These are phyloP conservation scores for Fusarium palustre DNA, from an alignment of 2,329 filamentous ascomycete species.

Conservation along the genomic window DNA sequence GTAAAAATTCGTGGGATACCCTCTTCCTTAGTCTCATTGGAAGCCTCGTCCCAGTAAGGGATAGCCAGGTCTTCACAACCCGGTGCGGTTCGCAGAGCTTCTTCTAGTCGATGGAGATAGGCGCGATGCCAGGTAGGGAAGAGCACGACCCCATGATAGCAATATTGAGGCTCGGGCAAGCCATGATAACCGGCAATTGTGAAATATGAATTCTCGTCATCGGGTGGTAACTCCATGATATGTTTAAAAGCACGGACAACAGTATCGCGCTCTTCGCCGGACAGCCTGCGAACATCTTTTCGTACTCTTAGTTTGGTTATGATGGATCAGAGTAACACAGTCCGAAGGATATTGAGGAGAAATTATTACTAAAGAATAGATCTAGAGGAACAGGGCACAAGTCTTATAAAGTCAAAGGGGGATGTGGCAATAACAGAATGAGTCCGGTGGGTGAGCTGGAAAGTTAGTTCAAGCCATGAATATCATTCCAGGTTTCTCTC, in stretches of 20 bases:
- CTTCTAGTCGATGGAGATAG: not conserved
- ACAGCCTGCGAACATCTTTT: not conserved
- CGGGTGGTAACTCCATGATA: not conserved
- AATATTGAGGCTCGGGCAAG: not conserved
- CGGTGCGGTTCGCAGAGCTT: not conserved
- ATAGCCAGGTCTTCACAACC: not conserved
- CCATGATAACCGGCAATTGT: not conserved
- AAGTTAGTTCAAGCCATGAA: not conserved
- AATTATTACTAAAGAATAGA: not conserved
- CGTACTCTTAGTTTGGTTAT: not conserved
- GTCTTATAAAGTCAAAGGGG: not conserved
- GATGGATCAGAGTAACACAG: not conserved
- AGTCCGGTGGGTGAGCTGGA: not conserved
- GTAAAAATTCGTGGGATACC: not conserved
- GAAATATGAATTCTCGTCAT: not conserved
- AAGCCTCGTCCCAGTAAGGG: not conserved
- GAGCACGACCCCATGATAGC: not conserved
- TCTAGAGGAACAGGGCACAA: not conserved
- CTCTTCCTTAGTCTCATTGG: not conserved
- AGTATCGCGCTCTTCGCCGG: not conserved
- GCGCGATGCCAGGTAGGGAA: not conserved
- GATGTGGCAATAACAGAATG: not conserved
- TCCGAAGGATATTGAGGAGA: rapidly evolving
- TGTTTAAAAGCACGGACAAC: not conserved
- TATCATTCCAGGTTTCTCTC: not conserved